Percentiles rank a stretch among this genome's conserved stretches.
Conservation (phyloP, 148 eudicot species). For the Salicornia ramosissima region DNA sequence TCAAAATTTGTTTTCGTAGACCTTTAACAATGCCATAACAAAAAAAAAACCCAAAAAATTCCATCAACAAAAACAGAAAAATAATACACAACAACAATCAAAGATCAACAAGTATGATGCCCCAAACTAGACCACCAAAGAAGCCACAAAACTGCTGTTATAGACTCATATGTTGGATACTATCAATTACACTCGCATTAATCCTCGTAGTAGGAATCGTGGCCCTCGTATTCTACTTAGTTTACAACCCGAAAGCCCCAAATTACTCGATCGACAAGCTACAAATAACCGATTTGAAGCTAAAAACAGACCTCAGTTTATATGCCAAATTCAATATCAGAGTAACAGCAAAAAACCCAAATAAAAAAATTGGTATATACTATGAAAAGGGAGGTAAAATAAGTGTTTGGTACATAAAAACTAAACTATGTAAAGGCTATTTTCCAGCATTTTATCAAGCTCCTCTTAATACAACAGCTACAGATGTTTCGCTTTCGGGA, state of each 20-base stretch:
- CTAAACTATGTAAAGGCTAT: constrained; percentile 61
- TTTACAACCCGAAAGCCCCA: constrained; percentile 73
- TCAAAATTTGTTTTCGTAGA: neutral
- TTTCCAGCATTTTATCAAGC: constrained; percentile 77
- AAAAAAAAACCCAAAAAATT: constrained; percentile 5
- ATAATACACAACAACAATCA: neutral
- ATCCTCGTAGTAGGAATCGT: constrained; percentile 39
- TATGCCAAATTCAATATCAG: constrained; percentile 69
- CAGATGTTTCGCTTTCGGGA: constrained; percentile 53
- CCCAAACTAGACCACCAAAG: constrained; percentile 24
- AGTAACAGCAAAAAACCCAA: constrained; percentile 69
- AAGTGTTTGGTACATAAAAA: constrained; percentile 67
- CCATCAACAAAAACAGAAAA: constrained; percentile 6
- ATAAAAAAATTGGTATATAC: constrained; percentile 78
- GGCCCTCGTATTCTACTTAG: constrained; percentile 45
- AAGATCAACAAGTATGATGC: neutral
- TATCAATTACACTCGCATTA: constrained; percentile 40
- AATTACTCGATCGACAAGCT: constrained; percentile 64
- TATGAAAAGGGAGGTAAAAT: constrained; percentile 68
- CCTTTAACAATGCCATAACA: neutral
- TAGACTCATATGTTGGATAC: constrained; percentile 59
- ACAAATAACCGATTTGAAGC: constrained; percentile 52
- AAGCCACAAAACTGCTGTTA: constrained; percentile 33
- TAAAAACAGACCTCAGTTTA: constrained; percentile 68
- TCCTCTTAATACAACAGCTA: constrained; percentile 44